Percentiles rank a stretch among this genome's conserved stretches.
Conservation (phyloP, 2,329 filamentous ascomycete genomes). For the Onygenales sp. region DNA sequence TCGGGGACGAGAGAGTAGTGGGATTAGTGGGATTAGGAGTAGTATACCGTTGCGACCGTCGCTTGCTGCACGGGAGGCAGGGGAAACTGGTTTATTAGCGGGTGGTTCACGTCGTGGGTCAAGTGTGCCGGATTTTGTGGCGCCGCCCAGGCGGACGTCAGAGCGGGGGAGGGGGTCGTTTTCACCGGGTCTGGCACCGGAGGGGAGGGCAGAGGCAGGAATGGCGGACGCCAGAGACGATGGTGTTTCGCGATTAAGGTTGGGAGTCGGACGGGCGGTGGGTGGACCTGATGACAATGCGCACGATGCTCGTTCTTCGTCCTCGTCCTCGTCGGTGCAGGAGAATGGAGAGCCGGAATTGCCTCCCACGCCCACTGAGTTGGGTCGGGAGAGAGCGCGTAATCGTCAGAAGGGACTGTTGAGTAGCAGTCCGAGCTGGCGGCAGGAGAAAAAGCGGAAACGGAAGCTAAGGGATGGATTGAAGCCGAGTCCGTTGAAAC, state of each 20-base stretch:
- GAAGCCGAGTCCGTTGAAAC: constrained; percentile 24
- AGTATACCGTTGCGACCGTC: constrained; percentile 30
- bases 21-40: constrained; percentile 20
- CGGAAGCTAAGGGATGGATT: constrained; percentile 14
- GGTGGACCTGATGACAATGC: constrained; percentile 5
- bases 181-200: too few relatives aligned
- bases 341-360: constrained; percentile 52
- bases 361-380: constrained; percentile 40
- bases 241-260: background rate
- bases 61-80: constrained; percentile 4
- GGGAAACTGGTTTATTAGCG: constrained; percentile 12
- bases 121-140: constrained; percentile 11
- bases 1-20: constrained; percentile 10
- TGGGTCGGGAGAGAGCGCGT: constrained; percentile 27
- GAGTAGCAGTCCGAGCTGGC: constrained; percentile 27
- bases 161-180: too few relatives aligned
- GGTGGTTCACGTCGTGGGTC: constrained; percentile 16
- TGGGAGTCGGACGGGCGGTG: background rate
- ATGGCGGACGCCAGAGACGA: background rate
- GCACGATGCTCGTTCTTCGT: background rate
- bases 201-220: too few relatives aligned
- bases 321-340: background rate
- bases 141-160: background rate
- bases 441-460: constrained; percentile 19
- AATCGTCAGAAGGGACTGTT: constrained; percentile 18